A percentile compares a stretch with the other conserved stretches of the same genome.
Conservation (phyloP, 441 rosid genomes). For the Melastoma candidum region DNA sequence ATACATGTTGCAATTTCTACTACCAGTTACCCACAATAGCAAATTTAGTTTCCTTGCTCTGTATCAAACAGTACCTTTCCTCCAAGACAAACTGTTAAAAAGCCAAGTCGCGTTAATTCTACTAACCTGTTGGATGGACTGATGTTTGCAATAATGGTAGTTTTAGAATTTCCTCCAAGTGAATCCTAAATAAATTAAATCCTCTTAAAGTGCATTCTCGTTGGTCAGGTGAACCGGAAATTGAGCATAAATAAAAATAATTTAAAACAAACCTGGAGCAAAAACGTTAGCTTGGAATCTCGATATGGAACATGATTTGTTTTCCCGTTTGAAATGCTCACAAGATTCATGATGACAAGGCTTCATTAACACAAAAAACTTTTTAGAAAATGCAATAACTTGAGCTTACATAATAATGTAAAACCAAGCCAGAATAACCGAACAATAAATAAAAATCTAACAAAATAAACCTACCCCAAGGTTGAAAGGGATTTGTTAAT, state of each 20-base stretch:
- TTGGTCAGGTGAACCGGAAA: too few species aligned
- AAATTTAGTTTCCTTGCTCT: too few species aligned
- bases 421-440: not conserved
- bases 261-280: conserved; percentile 62
- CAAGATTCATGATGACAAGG: conserved; percentile 98
- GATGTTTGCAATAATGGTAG: conserved; percentile 87
- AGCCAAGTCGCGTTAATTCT: not conserved
- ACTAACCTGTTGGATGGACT: conserved; percentile 77
- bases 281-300: conserved; percentile 96
- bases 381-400: not conserved
- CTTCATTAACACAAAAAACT: conserved; percentile 32
- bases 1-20: too few species aligned
- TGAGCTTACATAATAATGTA: too few species aligned
- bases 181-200: conserved; percentile 50
- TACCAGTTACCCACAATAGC: too few species aligned
- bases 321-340: conserved; percentile 90
- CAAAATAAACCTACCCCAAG: conserved; percentile 48
- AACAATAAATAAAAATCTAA: conserved; percentile 8
- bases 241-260: too few species aligned
- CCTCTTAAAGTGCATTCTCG: too few species aligned
- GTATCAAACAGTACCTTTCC: too few species aligned
- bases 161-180: conserved; percentile 94
- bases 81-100: too few species aligned
- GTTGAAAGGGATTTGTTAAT: conserved; percentile 98
- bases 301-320: conserved; percentile 93